Base-by-base conservation (phyloP, 176 grass and related monocot genomes). In the Chloris gayana region DNA sequence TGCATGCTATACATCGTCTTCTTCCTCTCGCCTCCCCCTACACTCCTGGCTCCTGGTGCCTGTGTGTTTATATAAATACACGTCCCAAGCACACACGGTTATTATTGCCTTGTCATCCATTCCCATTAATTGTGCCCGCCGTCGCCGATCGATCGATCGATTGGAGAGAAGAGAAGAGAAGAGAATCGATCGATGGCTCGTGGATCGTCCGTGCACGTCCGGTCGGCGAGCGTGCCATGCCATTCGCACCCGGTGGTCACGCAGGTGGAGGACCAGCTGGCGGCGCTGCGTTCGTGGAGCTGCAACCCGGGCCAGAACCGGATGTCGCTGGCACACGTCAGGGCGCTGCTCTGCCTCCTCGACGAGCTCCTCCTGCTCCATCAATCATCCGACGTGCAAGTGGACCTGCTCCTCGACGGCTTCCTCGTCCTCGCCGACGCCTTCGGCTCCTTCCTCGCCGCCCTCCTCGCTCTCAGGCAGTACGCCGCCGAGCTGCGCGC, bases 391-490 rank as follows among this genome's bases (percentile, higher is more conserved):
- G n/a, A n/a, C n/a, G n/a, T n/a, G n/a, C n/a, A n/a, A n/a, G n/a
- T n/a, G 29, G 11, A 7, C 7, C 37, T 22, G 25, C 41, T 93
- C 19, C 88, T 97, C 27, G 82, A 97, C 57, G 86, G 83, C 61
- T 89, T 89, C 67, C 91, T 97, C 71, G 77, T 81, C 80, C 86
- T 91, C 4, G 88, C 87, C 66, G 90, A 92, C 84, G 87, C 83
- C 17, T 89, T 83, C 80, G 86, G 80, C 69, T 80, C 74, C 27
- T 89, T 92, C 76, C 77, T 89, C 4, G 53, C 79, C 6, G 35
- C 53, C 4, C 70, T 92, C 22, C 33, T 89, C 19, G 33, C 50
- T 19, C 83, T 92, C 31, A 42, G 84, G 4, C 79, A 86, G 62
- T 67, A 85, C 44, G 76, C 83, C 3, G 19, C 86, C 30, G 86